phyloP scores from a whole-genome alignment of 306 rosid genomes.

The Quercus alba region DNA sequence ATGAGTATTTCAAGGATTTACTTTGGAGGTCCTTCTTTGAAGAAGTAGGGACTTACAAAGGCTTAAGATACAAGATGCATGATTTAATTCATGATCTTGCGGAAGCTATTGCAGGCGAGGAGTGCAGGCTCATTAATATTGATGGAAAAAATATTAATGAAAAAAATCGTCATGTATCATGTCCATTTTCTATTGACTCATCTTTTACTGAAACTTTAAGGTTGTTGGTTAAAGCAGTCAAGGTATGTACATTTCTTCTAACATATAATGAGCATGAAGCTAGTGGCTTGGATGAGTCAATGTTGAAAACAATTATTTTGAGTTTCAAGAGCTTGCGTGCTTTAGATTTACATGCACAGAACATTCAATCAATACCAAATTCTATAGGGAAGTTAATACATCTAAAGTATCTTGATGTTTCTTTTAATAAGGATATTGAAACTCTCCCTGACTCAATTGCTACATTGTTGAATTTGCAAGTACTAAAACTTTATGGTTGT shows the following conservation, averaged over 20 bases:
- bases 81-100: conserved; percentile 13
- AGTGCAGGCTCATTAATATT: fast-evolving
- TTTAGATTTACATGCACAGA: neutral
- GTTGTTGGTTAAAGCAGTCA: neutral
- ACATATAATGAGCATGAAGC: fast-evolving
- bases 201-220: neutral
- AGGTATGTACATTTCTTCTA: neutral
- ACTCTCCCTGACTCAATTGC: neutral
- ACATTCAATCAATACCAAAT: neutral
- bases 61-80: conserved; percentile 5
- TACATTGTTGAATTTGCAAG: neutral
- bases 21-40: neutral
- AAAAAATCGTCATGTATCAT: neutral
- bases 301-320: neutral
- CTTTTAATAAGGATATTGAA: neutral
- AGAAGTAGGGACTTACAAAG: neutral
- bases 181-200: neutral
- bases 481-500: neutral
- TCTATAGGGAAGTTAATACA: neutral
- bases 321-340: neutral
- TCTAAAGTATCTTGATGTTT: conserved; percentile 15
- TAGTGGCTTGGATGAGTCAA: fast-evolving
- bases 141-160: neutral
- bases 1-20: neutral
- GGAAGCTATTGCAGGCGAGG: neutral